Evolutionary conservation across 495 filamentous ascomycete species (phyloP).

Genomic region (Saxophila tyrrhenica): DNA sequence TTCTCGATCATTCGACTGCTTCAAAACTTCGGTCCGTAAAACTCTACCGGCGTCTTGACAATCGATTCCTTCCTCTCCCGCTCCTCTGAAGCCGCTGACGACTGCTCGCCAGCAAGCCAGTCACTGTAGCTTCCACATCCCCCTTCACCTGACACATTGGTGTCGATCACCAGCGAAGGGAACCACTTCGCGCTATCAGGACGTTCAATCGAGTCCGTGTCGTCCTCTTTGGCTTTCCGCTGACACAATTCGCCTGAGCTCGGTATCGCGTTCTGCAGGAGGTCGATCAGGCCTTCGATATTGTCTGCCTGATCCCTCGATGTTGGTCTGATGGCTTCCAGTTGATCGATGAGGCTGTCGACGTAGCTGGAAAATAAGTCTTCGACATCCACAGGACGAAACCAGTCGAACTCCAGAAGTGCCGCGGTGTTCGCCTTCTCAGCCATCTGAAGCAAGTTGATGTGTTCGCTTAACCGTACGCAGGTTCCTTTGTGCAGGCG

Average conservation of each 20-base stretch:
- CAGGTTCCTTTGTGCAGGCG: neutral
- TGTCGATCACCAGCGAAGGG: neutral
- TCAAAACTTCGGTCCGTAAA: neutral
- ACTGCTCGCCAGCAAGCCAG: neutral
- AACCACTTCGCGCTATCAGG: neutral
- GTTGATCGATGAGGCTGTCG: neutral
- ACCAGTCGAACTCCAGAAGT: neutral
- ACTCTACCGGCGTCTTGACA: slow-evolving; percentile 1
- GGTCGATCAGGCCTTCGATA: neutral
- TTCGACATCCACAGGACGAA: neutral
- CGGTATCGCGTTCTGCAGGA: neutral
- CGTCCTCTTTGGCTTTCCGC: neutral
- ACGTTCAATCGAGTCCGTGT: neutral
- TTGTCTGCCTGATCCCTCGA: neutral
- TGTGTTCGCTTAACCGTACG: neutral
- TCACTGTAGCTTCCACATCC: neutral
- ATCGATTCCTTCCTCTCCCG: neutral
- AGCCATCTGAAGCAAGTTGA: neutral
- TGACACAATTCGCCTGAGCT: neutral
- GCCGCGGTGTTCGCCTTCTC: neutral
- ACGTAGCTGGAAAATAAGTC: neutral
- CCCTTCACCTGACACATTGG: neutral
- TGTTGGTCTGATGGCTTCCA: neutral
- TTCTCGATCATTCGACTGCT: no score
- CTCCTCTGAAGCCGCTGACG: neutral